A percentile compares a stretch with the other conserved stretches of the same genome.
Conservation (phyloP, 352 stramenopile genomes). For the Halophytophthora batemanensis region DNA sequence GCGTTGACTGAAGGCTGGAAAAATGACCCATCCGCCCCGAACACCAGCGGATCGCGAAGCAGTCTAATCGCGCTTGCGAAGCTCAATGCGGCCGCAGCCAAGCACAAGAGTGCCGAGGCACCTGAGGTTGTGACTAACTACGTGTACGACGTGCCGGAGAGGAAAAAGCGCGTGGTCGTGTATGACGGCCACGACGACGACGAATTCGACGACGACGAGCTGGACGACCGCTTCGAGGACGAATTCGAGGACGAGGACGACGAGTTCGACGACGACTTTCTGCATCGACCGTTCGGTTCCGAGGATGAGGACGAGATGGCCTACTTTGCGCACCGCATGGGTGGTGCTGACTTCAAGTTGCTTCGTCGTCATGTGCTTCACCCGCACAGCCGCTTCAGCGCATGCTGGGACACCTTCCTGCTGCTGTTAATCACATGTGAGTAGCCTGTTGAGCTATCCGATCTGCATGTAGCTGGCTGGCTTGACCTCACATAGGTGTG, state of each 20-base stretch:
- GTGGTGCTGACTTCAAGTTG: conserved; percentile 49
- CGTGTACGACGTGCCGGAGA: conserved; percentile 27
- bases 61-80: conserved; percentile 7
- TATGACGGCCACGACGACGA: conserved; percentile 1
- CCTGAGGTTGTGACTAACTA: conserved; percentile 29
- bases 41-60: too few species aligned
- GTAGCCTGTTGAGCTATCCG: background rate
- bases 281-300: conserved; percentile 12
- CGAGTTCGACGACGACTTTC: conserved; percentile 11
- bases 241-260: conserved; percentile 17
- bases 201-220: conserved; percentile 6
- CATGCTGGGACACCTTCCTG: conserved; percentile 55
- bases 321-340: conserved; percentile 55
- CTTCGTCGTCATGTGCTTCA: conserved; percentile 49
- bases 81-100: conserved; percentile 10
- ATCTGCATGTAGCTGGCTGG: background rate
- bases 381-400: conserved; percentile 51
- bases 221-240: conserved; percentile 11
- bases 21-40: too few species aligned
- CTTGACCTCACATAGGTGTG: background rate
- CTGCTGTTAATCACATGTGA: conserved; percentile 66
- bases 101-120: conserved; percentile 8
- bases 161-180: conserved; percentile 9
- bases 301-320: conserved; percentile 65
- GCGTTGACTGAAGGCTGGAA: too few species aligned